A percentile compares a stretch with the other conserved stretches of the same genome.
phyloP scores from a whole-genome alignment of 164 flowering plant genomes.

The Euptelea pleiosperma region DNA sequence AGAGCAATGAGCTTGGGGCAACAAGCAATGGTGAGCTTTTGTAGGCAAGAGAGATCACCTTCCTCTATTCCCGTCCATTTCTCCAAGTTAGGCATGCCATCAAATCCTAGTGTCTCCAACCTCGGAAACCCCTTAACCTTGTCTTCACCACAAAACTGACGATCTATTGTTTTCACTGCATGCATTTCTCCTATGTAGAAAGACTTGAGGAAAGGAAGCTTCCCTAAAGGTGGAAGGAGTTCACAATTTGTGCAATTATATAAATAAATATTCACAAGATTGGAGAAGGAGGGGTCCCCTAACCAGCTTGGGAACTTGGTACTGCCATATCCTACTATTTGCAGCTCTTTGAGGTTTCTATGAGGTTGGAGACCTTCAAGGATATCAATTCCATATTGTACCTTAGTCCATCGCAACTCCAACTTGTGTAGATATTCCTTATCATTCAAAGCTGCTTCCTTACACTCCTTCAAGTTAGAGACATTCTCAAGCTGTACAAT shows the following conservation, averaged over 20 bases:
- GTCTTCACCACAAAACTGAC: constrained; percentile 8
- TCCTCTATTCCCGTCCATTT: background rate
- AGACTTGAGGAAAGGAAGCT: constrained; percentile 9
- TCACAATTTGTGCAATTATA: constrained; percentile 1
- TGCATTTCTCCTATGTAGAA: constrained; percentile 6
- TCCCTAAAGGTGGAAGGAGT: constrained; percentile 9
- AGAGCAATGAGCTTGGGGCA: constrained; percentile 1
- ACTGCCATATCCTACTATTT: background rate
- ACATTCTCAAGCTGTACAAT: constrained; percentile 10
- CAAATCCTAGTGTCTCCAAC: constrained; percentile 2
- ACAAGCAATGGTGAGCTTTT: background rate
- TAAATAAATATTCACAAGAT: background rate
- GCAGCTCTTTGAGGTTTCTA: background rate
- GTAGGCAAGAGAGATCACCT: background rate
- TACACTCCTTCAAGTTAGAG: background rate
- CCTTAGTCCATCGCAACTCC: background rate
- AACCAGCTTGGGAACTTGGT: constrained; percentile 11
- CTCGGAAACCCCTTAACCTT: background rate
- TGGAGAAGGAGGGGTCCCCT: background rate
- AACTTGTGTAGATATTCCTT: constrained; percentile 4
- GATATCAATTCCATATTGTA: background rate
- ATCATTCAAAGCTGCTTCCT: background rate
- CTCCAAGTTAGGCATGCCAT: constrained; percentile 3
- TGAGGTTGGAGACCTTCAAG: constrained; percentile 11
- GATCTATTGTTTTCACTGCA: background rate